Base-by-base conservation (phyloP, 2,329 filamentous ascomycete genomes). In the Nothomitra cinnamomea region DNA sequence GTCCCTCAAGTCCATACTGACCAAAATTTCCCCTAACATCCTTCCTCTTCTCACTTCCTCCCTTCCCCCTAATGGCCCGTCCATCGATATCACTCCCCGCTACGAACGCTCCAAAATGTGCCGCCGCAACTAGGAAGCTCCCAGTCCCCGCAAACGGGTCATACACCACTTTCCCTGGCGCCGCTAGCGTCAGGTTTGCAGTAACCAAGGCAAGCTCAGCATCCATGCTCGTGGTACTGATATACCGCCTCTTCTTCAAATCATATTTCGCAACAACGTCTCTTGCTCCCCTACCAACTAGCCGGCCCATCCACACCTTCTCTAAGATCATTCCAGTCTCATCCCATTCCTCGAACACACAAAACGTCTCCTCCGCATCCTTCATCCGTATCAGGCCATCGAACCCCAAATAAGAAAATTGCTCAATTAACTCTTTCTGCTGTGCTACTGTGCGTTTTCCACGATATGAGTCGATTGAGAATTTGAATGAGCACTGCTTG, bases 201-300 rank as follows among this genome's bases (percentile, higher is more conserved):
- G 89, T 95, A 21, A 98, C 72, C 1, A 98, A 75, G 12, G 88
- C 86, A 43, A 98, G 74, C 66, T 96, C 92, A 0, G 90, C 85
- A 64, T 98, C 92, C 92, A 98, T 96, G 47, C 86, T 92, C 0
- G 92, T 98, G 0, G 90, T 96, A 60, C 85, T 87, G 61, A 98
- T 96, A 64, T 98, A 98, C 40, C 77, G 76, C 25, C 92, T 75
- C 68, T 94, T 95, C 73, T 98, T 98, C 21, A 98, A 74, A 65
- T 95, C 88, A 62, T 89, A 94, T 22, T 76, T 83, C 36, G 77
- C 71, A 32, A 86, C 74, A 3, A 82, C 72, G 53, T 85, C 78
- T 45, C 90, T 76, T 2, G 77, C 77, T 1, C 85, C 82, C 12
- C 70, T 70, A 1, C 74, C 82, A 22, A 96, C 65, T 54, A 79